Conservation (phyloP, 2,329 filamentous ascomycete genomes). For the Pezicula neosporulosa region DNA sequence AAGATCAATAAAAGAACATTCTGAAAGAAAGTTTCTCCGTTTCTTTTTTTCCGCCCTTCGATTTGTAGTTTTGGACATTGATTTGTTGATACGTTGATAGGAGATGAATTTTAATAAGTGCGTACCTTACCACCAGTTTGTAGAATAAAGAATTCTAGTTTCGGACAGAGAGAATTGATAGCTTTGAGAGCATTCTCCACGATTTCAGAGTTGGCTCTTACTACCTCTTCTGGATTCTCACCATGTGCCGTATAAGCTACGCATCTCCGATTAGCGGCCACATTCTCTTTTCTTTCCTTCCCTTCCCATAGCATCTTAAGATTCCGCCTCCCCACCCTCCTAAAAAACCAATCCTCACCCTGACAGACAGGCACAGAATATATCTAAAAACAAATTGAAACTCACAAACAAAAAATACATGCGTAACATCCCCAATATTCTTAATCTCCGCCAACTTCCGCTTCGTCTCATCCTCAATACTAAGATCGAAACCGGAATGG, state of each 20-base stretch:
- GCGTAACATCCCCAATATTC: slow-evolving; percentile 34
- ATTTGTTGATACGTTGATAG: too few species aligned
- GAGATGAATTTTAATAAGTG: slow-evolving; percentile 20
- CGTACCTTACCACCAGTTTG: slow-evolving; percentile 38
- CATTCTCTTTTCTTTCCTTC: too few species aligned
- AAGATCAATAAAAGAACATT: too few species aligned
- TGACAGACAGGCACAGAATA: too few species aligned
- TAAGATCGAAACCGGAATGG: slow-evolving; percentile 32
- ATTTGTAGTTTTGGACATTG: too few species aligned
- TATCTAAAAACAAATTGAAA: too few species aligned
- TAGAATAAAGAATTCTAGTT: slow-evolving; percentile 35
- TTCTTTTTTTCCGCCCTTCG: too few species aligned
- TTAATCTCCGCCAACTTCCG: slow-evolving; percentile 30
- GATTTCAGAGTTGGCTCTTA: slow-evolving; percentile 32
- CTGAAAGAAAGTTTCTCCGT: too few species aligned
- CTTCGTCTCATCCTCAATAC: slow-evolving; percentile 25
- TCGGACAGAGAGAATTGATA: slow-evolving; percentile 31
- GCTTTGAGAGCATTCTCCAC: slow-evolving; percentile 33
- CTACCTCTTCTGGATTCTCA: not conserved
- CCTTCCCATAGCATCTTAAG: too few species aligned
- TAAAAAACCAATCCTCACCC: too few species aligned
- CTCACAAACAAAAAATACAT: slow-evolving; percentile 38
- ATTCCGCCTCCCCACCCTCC: too few species aligned
- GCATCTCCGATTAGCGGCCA: too few species aligned
- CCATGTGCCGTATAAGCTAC: slow-evolving; percentile 3